Evolutionary conservation across 345 rosid genomes (phyloP).

Genomic region (Eucalyptus tenuipes): DNA sequence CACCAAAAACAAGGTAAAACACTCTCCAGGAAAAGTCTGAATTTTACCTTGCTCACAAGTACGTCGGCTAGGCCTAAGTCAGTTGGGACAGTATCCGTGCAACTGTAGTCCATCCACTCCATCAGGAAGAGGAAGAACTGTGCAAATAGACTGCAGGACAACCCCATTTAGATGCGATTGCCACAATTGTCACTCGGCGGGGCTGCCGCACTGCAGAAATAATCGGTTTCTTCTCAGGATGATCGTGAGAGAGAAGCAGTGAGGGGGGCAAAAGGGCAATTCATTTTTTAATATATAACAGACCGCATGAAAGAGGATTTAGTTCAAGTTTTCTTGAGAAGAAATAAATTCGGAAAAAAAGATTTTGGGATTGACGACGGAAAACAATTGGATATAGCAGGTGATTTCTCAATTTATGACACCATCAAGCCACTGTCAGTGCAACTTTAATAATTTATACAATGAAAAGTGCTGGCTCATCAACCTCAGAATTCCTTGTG

Average conservation of each 20-base stretch:
- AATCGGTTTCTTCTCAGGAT: background rate
- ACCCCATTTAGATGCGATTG: conserved; percentile 37
- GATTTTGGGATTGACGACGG: background rate
- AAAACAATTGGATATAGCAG: background rate
- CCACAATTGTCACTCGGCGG: conserved; percentile 40
- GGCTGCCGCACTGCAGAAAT: conserved; percentile 37
- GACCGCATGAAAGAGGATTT: background rate
- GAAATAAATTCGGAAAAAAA: too few relatives aligned
- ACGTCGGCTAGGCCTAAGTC: conserved; percentile 43
- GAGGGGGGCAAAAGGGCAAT: background rate
- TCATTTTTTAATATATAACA: background rate
- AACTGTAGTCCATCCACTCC: conserved; percentile 60
- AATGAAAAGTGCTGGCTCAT: too few relatives aligned
- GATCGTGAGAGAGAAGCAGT: background rate
- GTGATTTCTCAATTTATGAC: background rate
- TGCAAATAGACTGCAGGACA: conserved; percentile 49
- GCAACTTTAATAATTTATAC: background rate
- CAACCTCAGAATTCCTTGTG: too few relatives aligned
- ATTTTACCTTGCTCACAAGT: conserved; percentile 43
- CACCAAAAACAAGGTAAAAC: background rate
- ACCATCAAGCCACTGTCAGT: background rate
- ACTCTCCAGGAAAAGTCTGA: background rate
- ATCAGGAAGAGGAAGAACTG: conserved; percentile 39
- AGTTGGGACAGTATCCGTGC: conserved; percentile 39
- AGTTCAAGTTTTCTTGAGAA: background rate